Conservation (phyloP, 2,329 filamentous ascomycete genomes). For the Pleurostoma richardsiae region DNA sequence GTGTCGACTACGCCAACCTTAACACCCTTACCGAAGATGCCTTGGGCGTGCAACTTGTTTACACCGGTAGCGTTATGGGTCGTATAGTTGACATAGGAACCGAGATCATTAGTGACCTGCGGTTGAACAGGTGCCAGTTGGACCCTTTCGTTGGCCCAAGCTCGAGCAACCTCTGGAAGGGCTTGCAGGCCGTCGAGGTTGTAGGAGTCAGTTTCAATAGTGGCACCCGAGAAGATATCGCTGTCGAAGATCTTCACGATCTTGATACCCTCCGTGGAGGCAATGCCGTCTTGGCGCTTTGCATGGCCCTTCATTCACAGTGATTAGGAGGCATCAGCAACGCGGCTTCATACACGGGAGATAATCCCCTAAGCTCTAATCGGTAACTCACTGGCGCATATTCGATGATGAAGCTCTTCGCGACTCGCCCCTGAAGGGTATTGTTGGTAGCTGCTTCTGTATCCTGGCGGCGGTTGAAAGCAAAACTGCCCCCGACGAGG, state of each 20-base stretch:
- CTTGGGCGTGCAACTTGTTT: conserved; percentile 3
- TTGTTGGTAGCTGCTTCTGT: no score
- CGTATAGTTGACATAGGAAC: conserved; percentile 1
- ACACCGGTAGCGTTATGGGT: conserved; percentile 4
- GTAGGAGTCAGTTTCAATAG: conserved; percentile 18
- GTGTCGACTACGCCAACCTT: conserved; percentile 4
- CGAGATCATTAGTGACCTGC: not conserved
- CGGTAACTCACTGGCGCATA: conserved; percentile 1
- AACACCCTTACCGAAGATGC: conserved; percentile 3
- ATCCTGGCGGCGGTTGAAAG: no score
- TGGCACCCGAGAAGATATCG: conserved; percentile 20
- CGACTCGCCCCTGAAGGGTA: not conserved
- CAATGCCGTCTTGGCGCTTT: not conserved
- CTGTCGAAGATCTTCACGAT: conserved; percentile 19
- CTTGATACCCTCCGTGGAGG: conserved; percentile 2
- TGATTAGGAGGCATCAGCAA: not conserved
- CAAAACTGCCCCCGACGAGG: no score
- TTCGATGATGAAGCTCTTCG: conserved; percentile 3
- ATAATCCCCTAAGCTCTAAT: no score
- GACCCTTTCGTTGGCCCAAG: conserved; percentile 8
- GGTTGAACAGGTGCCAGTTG: not conserved
- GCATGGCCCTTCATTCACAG: not conserved
- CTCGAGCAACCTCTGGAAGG: conserved; percentile 17
- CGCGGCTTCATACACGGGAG: no score
- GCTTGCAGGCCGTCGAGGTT: conserved; percentile 25